These are phyloP conservation scores for Chloranthus sessilifolius DNA, from an alignment of 164 flowering plant species.

Conservation along the genomic window DNA sequence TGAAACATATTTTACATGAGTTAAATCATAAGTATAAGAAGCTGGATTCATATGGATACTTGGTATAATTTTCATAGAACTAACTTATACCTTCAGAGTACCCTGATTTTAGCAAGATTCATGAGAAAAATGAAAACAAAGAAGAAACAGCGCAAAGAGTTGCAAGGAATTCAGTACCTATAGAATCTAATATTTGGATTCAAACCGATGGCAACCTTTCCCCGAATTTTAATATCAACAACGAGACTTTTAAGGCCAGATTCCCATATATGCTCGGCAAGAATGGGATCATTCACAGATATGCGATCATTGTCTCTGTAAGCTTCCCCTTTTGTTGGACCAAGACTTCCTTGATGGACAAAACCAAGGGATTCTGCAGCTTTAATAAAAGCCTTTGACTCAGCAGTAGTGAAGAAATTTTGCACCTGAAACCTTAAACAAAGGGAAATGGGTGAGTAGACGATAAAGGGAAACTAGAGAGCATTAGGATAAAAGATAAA, in stretches of 20 bases:
- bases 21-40: too few species aligned
- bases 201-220: slow-evolving; percentile 84
- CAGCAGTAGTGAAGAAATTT: slow-evolving; percentile 63
- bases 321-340: slow-evolving; percentile 89
- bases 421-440: slow-evolving; percentile 44
- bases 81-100: too few species aligned
- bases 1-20: too few species aligned
- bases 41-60: too few species aligned
- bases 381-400: slow-evolving; percentile 64
- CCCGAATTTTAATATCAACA: slow-evolving; percentile 61
- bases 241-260: slow-evolving; percentile 67
- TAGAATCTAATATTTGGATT: slow-evolving; percentile 94
- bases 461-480: background rate
- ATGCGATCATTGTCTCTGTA: slow-evolving; percentile 87
- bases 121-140: background rate
- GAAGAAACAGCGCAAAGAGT: background rate
- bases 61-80: too few species aligned
- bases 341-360: slow-evolving; percentile 89
- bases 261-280: slow-evolving; percentile 73
- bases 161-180: slow-evolving; percentile 36
- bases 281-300: slow-evolving; percentile 69
- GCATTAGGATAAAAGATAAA: background rate
- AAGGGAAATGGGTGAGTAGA: too few species aligned
- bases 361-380: slow-evolving; percentile 79
- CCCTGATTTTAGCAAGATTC: too few species aligned